Evolutionary conservation across 2,329 filamentous ascomycete species (phyloP).

Genomic region (Anisogramma anomala): DNA sequence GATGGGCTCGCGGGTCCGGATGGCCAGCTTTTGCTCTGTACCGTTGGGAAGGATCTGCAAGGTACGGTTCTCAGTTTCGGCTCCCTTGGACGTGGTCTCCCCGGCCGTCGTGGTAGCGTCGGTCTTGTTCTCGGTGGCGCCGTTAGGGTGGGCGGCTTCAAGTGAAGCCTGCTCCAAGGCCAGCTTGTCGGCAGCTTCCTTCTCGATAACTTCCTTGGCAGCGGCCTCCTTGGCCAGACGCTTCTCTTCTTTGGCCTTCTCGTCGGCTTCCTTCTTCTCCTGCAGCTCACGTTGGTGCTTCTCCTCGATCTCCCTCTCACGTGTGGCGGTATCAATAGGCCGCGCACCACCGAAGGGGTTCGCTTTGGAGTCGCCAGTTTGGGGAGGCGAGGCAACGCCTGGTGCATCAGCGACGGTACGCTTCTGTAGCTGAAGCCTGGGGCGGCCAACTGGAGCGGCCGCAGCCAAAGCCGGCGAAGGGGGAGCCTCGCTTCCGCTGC

Average conservation of each 20-base stretch:
- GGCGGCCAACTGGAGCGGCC: slow-evolving; percentile 48
- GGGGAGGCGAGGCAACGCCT: slow-evolving; percentile 39
- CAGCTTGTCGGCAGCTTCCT: slow-evolving; percentile 27
- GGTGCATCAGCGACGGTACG: slow-evolving; percentile 71
- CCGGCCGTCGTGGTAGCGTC: slow-evolving; percentile 21
- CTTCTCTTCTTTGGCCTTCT: slow-evolving; percentile 70
- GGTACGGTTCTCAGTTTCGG: slow-evolving; percentile 18
- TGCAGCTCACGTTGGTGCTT: slow-evolving; percentile 62
- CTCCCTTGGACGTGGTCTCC: slow-evolving; percentile 10
- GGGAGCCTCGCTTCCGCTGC: slow-evolving; percentile 64
- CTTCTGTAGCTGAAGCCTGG: slow-evolving; percentile 80
- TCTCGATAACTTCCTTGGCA: slow-evolving; percentile 45
- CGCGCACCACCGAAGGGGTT: slow-evolving; percentile 89
- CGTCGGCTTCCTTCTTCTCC: slow-evolving; percentile 78
- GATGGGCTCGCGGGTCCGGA: slow-evolving; percentile 22
- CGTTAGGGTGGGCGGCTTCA: slow-evolving; percentile 18
- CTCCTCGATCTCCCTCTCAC: slow-evolving; percentile 83
- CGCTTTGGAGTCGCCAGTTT: slow-evolving; percentile 60
- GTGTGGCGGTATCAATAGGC: slow-evolving; percentile 84
- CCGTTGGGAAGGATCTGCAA: slow-evolving; percentile 23
- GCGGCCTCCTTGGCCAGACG: slow-evolving; percentile 53
- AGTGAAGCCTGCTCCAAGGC: slow-evolving; percentile 23
- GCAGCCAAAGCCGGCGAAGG: slow-evolving; percentile 52
- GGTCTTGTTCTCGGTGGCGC: slow-evolving; percentile 18
- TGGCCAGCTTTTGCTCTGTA: slow-evolving; percentile 38